Conservation (phyloP, 2,329 filamentous ascomycete species). For the Pseudopithomyces maydicus region DNA sequence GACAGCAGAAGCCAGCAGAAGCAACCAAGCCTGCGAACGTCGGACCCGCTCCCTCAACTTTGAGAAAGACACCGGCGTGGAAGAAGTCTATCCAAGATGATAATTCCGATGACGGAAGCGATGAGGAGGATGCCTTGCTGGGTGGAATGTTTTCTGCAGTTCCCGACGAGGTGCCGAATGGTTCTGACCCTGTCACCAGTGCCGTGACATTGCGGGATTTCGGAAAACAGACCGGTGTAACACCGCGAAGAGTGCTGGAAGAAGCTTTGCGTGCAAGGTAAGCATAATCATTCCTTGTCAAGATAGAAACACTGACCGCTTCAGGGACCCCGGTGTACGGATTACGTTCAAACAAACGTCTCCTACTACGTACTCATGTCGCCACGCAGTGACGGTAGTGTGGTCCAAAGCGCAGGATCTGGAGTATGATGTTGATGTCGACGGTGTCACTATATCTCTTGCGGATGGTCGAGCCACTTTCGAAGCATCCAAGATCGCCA, state of each 20-base stretch:
- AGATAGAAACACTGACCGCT: neutral
- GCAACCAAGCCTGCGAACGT: neutral
- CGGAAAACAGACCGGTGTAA: slow-evolving; percentile 79
- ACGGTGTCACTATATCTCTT: slow-evolving; percentile 52
- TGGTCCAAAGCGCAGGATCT: slow-evolving; percentile 78
- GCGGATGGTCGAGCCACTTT: slow-evolving; percentile 60
- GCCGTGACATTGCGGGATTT: slow-evolving; percentile 75
- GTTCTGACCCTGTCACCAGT: slow-evolving; percentile 17
- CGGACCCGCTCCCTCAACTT: neutral
- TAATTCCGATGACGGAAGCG: slow-evolving; percentile 55
- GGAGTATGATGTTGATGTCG: slow-evolving; percentile 49
- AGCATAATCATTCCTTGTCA: slow-evolving; percentile 11
- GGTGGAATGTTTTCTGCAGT: slow-evolving; percentile 62
- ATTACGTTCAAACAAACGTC: slow-evolving; percentile 74
- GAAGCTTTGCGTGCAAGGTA: slow-evolving; percentile 85
- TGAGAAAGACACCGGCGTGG: neutral
- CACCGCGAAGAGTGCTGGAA: slow-evolving; percentile 76
- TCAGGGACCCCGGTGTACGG: slow-evolving; percentile 69
- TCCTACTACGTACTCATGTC: slow-evolving; percentile 73
- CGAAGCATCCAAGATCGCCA: slow-evolving; percentile 75
- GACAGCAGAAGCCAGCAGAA: slow-evolving; percentile 9
- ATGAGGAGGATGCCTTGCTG: slow-evolving; percentile 48
- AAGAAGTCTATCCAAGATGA: slow-evolving; percentile 5
- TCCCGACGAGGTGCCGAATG: slow-evolving; percentile 50
- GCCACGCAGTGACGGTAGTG: slow-evolving; percentile 73